These are phyloP conservation scores for Chytriomyces hyalinus DNA, from an alignment of 192 early-diverging fungal species.

Conservation along the genomic window DNA sequence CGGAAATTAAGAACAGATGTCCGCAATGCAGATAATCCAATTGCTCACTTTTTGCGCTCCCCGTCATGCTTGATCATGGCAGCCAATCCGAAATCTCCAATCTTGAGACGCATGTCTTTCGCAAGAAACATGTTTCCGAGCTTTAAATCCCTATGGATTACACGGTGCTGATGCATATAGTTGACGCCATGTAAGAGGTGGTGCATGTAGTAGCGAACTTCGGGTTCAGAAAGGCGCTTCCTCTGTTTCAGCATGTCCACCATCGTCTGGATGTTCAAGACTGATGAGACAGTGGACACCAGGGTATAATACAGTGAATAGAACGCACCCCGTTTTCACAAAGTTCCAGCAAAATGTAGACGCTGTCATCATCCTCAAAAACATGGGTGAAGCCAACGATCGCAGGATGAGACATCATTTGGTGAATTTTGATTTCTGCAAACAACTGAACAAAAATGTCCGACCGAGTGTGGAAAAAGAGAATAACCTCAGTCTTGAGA, in stretches of 20 bases:
- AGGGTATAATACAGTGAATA: not conserved
- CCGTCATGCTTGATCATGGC: constrained; percentile 75
- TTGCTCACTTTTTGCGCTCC: constrained; percentile 84
- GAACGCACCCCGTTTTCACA: constrained; percentile 79
- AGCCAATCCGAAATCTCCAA: constrained; percentile 96
- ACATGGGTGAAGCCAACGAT: constrained; percentile 81
- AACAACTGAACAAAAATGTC: constrained; percentile 65
- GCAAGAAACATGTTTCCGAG: constrained; percentile 91
- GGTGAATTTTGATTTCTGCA: constrained; percentile 82
- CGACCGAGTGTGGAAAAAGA: constrained; percentile 3
- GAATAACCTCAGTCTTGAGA: not conserved
- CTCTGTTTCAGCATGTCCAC: constrained; percentile 79
- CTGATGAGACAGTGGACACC: constrained; percentile 4
- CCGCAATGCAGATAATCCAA: not conserved
- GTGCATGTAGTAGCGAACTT: constrained; percentile 84
- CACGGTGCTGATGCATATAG: constrained; percentile 78
- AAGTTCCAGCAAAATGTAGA: constrained; percentile 91
- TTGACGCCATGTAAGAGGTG: constrained; percentile 80
- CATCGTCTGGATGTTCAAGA: constrained; percentile 68
- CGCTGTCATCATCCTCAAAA: constrained; percentile 87
- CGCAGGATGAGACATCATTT: constrained; percentile 70
- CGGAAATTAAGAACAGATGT: not conserved
- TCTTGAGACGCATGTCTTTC: constrained; percentile 80
- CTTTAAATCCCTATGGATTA: constrained; percentile 96
- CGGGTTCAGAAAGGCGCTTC: constrained; percentile 83